Percentiles rank a stretch among this genome's conserved stretches.
phyloP scores from a whole-genome alignment of 2,329 filamentous ascomycete species.

The Aspergillus terreus region DNA sequence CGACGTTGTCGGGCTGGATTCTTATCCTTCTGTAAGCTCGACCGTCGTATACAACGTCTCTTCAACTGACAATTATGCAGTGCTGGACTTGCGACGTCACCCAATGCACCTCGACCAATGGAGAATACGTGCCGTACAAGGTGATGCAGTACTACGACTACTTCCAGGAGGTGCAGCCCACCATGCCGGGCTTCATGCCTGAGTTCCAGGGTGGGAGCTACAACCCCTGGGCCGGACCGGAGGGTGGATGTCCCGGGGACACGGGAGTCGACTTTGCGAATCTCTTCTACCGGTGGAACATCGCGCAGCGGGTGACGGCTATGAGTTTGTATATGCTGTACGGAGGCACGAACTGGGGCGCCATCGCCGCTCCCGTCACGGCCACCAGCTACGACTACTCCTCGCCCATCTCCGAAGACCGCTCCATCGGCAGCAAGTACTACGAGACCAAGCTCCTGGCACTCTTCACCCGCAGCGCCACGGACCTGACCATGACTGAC shows the following conservation, averaged over 20 bases:
- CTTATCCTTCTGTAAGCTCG: constrained; percentile 49
- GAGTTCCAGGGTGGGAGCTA: constrained; percentile 61
- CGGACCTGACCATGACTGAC: constrained; percentile 55
- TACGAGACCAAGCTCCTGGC: constrained; percentile 61
- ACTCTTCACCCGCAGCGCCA: constrained; percentile 57
- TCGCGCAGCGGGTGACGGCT: constrained; percentile 57
- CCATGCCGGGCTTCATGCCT: constrained; percentile 51
- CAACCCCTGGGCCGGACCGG: constrained; percentile 60
- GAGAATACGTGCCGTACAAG: constrained; percentile 55
- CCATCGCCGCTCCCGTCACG: constrained; percentile 55
- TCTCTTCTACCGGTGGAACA: constrained; percentile 61
- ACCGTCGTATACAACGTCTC: constrained; percentile 36
- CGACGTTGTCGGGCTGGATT: constrained; percentile 27
- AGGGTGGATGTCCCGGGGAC: constrained; percentile 52
- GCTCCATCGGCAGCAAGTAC: constrained; percentile 57
- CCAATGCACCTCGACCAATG: constrained; percentile 59
- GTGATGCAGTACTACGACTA: constrained; percentile 47
- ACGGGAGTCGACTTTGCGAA: constrained; percentile 60
- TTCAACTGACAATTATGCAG: constrained; percentile 40
- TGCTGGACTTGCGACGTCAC: constrained; percentile 63
- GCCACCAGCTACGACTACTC: constrained; percentile 63
- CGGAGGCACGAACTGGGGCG: constrained; percentile 63
- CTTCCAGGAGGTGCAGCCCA: constrained; percentile 43
- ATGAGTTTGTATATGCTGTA: constrained; percentile 64
- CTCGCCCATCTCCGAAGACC: constrained; percentile 58